phyloP scores from a whole-genome alignment of 2,329 filamentous ascomycete species.

The Coniochaeta sp. region DNA sequence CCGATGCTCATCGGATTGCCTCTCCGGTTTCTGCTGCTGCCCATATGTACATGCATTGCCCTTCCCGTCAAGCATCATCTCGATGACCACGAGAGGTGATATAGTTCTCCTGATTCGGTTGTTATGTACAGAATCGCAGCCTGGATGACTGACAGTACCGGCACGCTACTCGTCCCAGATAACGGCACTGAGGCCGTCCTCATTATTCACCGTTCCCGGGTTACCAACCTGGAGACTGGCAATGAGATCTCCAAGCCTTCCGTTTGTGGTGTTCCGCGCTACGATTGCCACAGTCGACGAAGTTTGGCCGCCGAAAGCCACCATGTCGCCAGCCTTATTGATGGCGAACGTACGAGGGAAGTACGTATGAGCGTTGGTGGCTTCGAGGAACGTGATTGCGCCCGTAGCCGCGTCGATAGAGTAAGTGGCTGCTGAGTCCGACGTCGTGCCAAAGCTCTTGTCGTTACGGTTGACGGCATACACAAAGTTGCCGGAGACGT shows the following conservation, averaged over 20 bases:
- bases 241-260: slow-evolving; percentile 43
- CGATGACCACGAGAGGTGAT: background rate
- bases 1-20: too few species aligned
- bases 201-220: slow-evolving; percentile 31
- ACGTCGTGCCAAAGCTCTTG: slow-evolving; percentile 43
- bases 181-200: slow-evolving; percentile 41
- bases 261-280: slow-evolving; percentile 44
- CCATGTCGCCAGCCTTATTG: slow-evolving; percentile 49
- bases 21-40: too few species aligned
- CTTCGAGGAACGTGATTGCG: slow-evolving; percentile 41
- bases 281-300: slow-evolving; percentile 53
- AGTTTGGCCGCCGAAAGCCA: slow-evolving; percentile 58
- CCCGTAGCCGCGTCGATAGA: slow-evolving; percentile 37
- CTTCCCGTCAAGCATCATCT: too few species aligned
- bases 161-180: slow-evolving; percentile 38
- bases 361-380: slow-evolving; percentile 49
- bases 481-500: slow-evolving; percentile 45
- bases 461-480: slow-evolving; percentile 58
- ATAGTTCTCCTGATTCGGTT: background rate
- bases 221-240: slow-evolving; percentile 31
- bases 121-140: background rate
- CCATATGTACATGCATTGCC: too few species aligned
- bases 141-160: background rate
- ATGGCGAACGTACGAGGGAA: slow-evolving; percentile 58
- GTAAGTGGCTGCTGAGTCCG: slow-evolving; percentile 51